Evolutionary conservation across 2,329 filamentous ascomycete species (phyloP).

Genomic region (Leptodontidium sp.): DNA sequence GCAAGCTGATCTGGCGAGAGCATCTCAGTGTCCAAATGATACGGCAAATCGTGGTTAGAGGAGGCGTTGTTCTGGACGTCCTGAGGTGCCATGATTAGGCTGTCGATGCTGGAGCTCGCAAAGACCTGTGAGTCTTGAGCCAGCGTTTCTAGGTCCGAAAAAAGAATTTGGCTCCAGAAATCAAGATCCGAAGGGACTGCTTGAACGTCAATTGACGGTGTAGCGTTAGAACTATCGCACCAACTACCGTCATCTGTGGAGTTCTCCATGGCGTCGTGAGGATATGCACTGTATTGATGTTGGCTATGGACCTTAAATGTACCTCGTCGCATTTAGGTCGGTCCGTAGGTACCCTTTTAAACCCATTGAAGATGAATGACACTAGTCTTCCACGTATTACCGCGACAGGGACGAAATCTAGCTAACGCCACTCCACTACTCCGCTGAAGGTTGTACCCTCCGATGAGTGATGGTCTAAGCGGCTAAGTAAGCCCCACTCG

Average conservation of each 20-base stretch:
- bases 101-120: too few species aligned
- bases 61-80: too few species aligned
- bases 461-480: not conserved
- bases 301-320: conserved; percentile 9
- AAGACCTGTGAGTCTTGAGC: too few species aligned
- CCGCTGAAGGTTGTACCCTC: too few species aligned
- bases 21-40: too few species aligned
- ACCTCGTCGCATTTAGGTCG: conserved; percentile 6
- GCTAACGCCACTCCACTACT: too few species aligned
- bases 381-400: not conserved
- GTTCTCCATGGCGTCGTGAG: conserved; percentile 7
- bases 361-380: conserved; percentile 8
- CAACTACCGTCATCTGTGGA: not conserved
- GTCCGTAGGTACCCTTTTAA: not conserved
- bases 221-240: conserved; percentile 5
- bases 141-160: not conserved
- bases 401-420: not conserved
- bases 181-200: conserved; percentile 11
- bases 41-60: too few species aligned
- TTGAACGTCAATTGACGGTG: conserved; percentile 2
- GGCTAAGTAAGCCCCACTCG: conserved; percentile 3
- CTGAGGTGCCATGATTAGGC: too few species aligned
- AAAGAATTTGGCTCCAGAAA: conserved; percentile 14
- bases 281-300: conserved; percentile 12
- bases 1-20: too few species aligned